Conservation (phyloP, 495 filamentous ascomycete species). For the Hypoxylon fuscum region DNA sequence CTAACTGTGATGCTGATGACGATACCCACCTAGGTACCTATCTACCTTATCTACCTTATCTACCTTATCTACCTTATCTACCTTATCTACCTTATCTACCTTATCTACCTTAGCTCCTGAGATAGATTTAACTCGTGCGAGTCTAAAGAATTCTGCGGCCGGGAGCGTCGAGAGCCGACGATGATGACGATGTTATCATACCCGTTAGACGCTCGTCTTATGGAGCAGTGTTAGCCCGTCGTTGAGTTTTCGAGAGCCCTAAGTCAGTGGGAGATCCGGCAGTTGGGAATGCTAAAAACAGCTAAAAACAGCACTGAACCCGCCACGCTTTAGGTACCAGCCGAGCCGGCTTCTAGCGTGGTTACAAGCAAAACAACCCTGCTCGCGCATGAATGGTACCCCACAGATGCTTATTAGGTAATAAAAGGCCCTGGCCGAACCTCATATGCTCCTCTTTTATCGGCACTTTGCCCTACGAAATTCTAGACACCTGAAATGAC, state of each 20-base stretch:
- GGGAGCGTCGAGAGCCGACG: neutral
- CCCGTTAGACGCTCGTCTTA: too few species aligned
- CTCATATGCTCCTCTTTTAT: constrained; percentile 12
- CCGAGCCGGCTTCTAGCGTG: constrained; percentile 1
- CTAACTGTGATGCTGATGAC: neutral
- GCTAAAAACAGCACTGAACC: neutral
- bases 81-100: too few species aligned
- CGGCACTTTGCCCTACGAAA: neutral
- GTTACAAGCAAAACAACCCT: too few species aligned
- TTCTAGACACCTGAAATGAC: constrained; percentile 21
- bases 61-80: too few species aligned
- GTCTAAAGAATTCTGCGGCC: neutral
- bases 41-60: too few species aligned
- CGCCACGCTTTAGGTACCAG: constrained; percentile 1
- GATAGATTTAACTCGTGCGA: neutral
- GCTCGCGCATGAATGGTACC: neutral
- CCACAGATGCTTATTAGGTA: constrained; percentile 17
- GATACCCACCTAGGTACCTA: neutral
- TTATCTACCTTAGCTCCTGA: neutral
- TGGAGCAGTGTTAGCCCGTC: too few species aligned
- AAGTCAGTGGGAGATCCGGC: constrained; percentile 4
- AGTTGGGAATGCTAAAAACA: constrained; percentile 20
- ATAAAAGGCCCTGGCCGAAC: neutral
- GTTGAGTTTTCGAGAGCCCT: too few species aligned
- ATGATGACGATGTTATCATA: neutral